These are phyloP conservation scores for Trichoderma semiorbis DNA, from an alignment of 2,329 filamentous ascomycete species.

Conservation along the genomic window DNA sequence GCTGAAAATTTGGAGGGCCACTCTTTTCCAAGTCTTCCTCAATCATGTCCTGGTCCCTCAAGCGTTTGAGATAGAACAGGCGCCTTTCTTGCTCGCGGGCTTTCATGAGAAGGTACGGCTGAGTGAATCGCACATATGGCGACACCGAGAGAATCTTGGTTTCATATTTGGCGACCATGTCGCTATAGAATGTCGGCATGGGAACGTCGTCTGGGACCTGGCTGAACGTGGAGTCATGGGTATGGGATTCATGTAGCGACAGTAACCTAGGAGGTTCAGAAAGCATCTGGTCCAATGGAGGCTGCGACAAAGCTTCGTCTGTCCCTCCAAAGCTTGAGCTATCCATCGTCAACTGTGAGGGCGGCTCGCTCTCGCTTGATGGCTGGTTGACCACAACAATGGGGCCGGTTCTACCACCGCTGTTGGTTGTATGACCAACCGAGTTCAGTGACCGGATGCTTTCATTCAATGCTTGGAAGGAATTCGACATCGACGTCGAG, in stretches of 20 bases:
- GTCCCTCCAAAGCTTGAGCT: constrained; percentile 27
- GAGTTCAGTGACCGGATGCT: constrained; percentile 36
- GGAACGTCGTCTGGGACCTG: constrained; percentile 74
- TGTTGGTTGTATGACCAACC: constrained; percentile 26
- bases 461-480: constrained; percentile 40
- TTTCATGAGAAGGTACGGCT: constrained; percentile 88
- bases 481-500: constrained; percentile 34
- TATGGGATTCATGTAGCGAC: constrained; percentile 43
- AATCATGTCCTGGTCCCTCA: constrained; percentile 71
- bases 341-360: constrained; percentile 34
- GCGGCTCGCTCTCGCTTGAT: constrained; percentile 37
- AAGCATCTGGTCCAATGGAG: constrained; percentile 25
- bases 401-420: constrained; percentile 26
- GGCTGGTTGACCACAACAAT: constrained; percentile 35
- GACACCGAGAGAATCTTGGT: constrained; percentile 93
- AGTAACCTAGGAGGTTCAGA: constrained; percentile 30
- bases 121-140: constrained; percentile 91
- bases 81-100: constrained; percentile 86
- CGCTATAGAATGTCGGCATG: constrained; percentile 89
- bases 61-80: constrained; percentile 73
- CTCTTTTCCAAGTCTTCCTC: constrained; percentile 59
- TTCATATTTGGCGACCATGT: constrained; percentile 89
- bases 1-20: constrained; percentile 71
- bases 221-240: constrained; percentile 45
- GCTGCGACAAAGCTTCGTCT: constrained; percentile 29